Percentiles rank a stretch among this genome's conserved stretches.
Conservation (phyloP, 805 yeast genomes). For the Hanseniaspora clermontiae region DNA sequence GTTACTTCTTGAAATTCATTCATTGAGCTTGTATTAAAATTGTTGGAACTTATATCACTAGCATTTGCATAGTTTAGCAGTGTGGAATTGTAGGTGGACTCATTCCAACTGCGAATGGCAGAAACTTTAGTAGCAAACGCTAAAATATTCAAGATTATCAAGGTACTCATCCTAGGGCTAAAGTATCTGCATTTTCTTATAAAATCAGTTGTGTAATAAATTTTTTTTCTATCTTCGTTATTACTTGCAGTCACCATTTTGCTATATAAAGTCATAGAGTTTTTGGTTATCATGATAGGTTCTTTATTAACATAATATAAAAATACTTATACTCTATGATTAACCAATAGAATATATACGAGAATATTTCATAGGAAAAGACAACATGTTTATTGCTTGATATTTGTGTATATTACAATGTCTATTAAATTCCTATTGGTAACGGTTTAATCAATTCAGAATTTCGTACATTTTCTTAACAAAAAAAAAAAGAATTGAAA, state of each 20-base stretch:
- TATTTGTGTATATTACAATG: background rate
- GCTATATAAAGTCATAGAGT: background rate
- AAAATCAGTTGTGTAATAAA: background rate
- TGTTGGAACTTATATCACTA: background rate
- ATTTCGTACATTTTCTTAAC: background rate
- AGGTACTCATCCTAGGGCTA: background rate
- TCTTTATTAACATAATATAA: background rate
- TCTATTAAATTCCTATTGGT: background rate
- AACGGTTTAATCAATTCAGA: background rate
- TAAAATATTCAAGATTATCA: background rate
- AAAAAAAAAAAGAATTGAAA: background rate
- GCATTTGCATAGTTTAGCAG: background rate
- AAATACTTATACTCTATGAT: no score
- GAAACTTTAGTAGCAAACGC: background rate
- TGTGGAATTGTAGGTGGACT: background rate
- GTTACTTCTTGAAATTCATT: background rate
- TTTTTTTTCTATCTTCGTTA: background rate
- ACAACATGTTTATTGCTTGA: no score
- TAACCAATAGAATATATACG: no score
- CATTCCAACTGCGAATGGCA: background rate
- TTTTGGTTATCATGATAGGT: background rate
- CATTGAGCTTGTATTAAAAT: background rate
- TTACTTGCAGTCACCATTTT: background rate
- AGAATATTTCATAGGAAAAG: no score
- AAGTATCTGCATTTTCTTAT: background rate